Percentiles rank a stretch among this genome's conserved stretches.
Evolutionary conservation across 2,329 filamentous ascomycete genomes (phyloP).

Genomic region (Lecanoromycetidae sp.): DNA sequence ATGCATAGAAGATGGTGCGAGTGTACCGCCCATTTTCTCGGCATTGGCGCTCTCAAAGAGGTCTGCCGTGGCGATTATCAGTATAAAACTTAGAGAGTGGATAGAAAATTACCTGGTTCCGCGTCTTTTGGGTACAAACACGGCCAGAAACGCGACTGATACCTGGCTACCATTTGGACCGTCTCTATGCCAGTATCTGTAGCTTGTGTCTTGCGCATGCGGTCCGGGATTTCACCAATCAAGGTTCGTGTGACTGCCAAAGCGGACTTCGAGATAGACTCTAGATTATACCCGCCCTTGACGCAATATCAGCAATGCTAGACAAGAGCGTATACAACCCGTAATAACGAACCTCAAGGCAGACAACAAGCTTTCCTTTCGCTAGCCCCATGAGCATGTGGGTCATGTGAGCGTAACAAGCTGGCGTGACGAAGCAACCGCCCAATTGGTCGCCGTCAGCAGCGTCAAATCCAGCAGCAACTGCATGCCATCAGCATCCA

Average conservation of each 20-base stretch:
- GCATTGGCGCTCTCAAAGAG: slow-evolving; percentile 39
- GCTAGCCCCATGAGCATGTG: slow-evolving; percentile 97
- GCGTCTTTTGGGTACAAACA: slow-evolving; percentile 62
- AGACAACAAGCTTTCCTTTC: slow-evolving; percentile 78
- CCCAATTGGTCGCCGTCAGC: slow-evolving; percentile 87
- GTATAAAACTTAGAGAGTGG: neutral
- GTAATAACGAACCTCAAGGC: slow-evolving; percentile 50
- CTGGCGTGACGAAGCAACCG: slow-evolving; percentile 79
- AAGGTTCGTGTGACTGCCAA: slow-evolving; percentile 81
- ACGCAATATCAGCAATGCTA: neutral
- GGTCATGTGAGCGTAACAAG: slow-evolving; percentile 96
- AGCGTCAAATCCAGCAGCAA: slow-evolving; percentile 92
- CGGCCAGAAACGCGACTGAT: slow-evolving; percentile 65
- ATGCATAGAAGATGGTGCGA: neutral
- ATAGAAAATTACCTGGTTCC: slow-evolving; percentile 3
- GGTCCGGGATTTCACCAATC: slow-evolving; percentile 83
- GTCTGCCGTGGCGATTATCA: neutral
- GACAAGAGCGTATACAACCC: neutral
- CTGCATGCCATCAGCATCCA: slow-evolving; percentile 26
- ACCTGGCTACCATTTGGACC: slow-evolving; percentile 44
- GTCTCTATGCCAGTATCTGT: slow-evolving; percentile 43
- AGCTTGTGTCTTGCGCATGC: slow-evolving; percentile 36
- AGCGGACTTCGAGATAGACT: slow-evolving; percentile 84
- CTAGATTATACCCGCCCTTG: slow-evolving; percentile 79
- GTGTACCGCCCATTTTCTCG: slow-evolving; percentile 52